Base-by-base conservation (phyloP, 2,329 filamentous ascomycete genomes). In the Thielaviopsis cerberus region DNA sequence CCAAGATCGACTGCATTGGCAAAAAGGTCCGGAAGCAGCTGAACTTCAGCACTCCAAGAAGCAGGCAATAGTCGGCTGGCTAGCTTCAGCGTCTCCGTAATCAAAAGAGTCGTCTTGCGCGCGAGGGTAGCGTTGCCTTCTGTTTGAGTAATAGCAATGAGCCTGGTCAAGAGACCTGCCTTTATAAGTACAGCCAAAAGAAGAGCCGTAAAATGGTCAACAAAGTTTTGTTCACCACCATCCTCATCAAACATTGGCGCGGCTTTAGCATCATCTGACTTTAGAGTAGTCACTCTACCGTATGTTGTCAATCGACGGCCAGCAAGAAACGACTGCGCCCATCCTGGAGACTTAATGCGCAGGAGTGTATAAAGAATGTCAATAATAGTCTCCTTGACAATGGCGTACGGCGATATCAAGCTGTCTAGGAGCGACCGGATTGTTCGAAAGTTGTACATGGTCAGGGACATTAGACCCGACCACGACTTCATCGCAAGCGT, bases 241-340 rank as follows among this genome's bases (percentile, higher is more conserved):
- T 88, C 86, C 50, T 86, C 80, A 22, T 77, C 73, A 34, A 79
- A 77, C 41, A 77, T 70, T 59, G 75, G 74, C 7, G 73, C 67
- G 23, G 77, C 73, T 51, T 77, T 68, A 7, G 71, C 69, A 26
- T 82, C 59, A 10, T 58, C 75, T 1, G 82, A 76, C 63, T 87
- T 88, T 55, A 97, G 73, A 61, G 88, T 92, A 7, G 88, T 83
- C 41, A 97, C 90, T 64, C 94, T 80, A n/a, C 90, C 91, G 68
- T 98, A 98, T 0, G 92, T 98, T 0, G 94, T 98, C 53, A 98
- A 74, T 61, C 94, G 79, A 63, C 92, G 81, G 7, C 92, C 94
- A 37, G 94, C 92, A 53, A 98, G 78, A 68, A 95, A 98, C 0
- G 91, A 94, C 0, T 88, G 90, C 7, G 92, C 94, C 92, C 92